Base-by-base conservation (phyloP, 768 basidiomycete genomes). In the Amylocystis lapponica region DNA sequence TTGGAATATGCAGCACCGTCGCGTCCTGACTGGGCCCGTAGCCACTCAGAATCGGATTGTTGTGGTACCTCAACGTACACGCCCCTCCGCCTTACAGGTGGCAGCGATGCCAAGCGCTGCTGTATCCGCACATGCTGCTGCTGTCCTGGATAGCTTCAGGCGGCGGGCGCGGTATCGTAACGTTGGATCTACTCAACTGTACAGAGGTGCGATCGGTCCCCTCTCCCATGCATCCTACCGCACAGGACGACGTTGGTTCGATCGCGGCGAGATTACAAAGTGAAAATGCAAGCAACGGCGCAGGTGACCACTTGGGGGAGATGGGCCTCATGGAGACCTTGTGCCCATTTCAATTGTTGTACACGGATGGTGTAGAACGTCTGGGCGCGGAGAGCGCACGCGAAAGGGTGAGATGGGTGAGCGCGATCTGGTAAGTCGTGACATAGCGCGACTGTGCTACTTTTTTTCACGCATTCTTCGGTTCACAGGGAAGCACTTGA, bases 51-150 rank as follows among this genome's bases (percentile, higher is more conserved):
- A 85, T 89, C 30, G 93, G 93, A 12, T 68, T 81, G 12, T 65
- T 96, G 1, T 95, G 89, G 84, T 96, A 92, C 58, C 77, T 96
- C 41, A 95, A 96, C 44, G 93, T 95, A 0, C 93, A 96, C 55
- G 83, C 85, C 0, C 58, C 76, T 4, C 79, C 83, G 17, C 86
- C 86, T 0, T 92, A 82, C 61, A 66, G 72, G 46, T 90, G 86
- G 87, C 78, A 82, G 65, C 74, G 88, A 49, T 92, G 79, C 55
- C 86, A 87, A 57, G 90, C 83, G 0, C 70, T 89, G 35, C 70
- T 87, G 1, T 94, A 86, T 56, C 88, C 79, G n/a, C 78, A 87
- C 49, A 82, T 86, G 66, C 71, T 96, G 2, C 66, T 93, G 2
- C 71, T 96, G 3, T 88, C 86, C 9, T 96, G 93, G 93, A 72